Percentiles rank a stretch among this genome's conserved stretches.
Evolutionary conservation across 2,329 filamentous ascomycete genomes (phyloP).

Genomic region (Epichloe bromicola): DNA sequence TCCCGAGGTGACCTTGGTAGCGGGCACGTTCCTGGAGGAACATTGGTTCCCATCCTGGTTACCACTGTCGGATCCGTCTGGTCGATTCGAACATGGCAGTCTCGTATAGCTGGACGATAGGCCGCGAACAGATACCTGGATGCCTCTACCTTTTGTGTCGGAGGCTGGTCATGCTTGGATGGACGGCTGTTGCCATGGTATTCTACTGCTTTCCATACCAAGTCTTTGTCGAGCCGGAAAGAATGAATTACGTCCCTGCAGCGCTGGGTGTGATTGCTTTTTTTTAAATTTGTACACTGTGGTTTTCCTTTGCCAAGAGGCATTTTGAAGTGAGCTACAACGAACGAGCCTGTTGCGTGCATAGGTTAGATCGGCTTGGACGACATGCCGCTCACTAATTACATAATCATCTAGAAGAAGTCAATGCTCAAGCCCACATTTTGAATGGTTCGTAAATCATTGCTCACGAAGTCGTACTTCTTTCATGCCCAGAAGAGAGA

Average conservation of each 20-base stretch:
- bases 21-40: neutral
- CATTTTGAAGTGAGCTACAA: conserved; percentile 12
- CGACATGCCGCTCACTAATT: no score
- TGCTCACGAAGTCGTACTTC: no score
- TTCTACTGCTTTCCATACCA: conserved; percentile 18
- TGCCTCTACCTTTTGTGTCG: conserved; percentile 12
- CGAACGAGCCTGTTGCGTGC: conserved; percentile 1
- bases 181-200: conserved; percentile 12
- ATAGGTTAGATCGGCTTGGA: neutral
- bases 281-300: conserved; percentile 6
- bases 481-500: no score
- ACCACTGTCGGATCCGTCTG: conserved; percentile 13
- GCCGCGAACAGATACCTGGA: no score
- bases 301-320: conserved; percentile 12
- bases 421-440: no score
- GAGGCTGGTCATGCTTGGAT: conserved; percentile 10
- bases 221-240: conserved; percentile 7
- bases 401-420: no score
- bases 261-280: conserved; percentile 11
- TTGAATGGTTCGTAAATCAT: no score
- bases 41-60: conserved; percentile 13
- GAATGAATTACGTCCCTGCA: conserved; percentile 16
- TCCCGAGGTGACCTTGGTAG: neutral
- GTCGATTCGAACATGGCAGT: conserved; percentile 18
- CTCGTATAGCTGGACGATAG: conserved; percentile 9